Evolutionary conservation across 345 rosid genomes (phyloP).

Genomic region (rapeseed (Brassica napus)): Da-Ae NC_063442.1:11368001-11368500

Average conservation of each 20-base stretch:
- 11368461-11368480: conserved; percentile 54
- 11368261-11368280: conserved; percentile 38
- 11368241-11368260: conserved; percentile 28
- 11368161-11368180: conserved; percentile 22
- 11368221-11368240: background rate
- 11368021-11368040: conserved; percentile 43
- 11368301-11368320: conserved; percentile 21
- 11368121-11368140: conserved; percentile 59
- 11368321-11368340: background rate
- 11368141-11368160: background rate
- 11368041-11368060: conserved; percentile 51
- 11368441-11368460: conserved; percentile 46
- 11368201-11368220: conserved; percentile 15
- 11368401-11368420: conserved; percentile 37
- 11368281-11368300: conserved; percentile 26
- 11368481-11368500: conserved; percentile 58
- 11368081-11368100: conserved; percentile 82
- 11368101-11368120: conserved; percentile 68
- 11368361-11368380: background rate
- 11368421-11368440: conserved; percentile 17
- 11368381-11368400: conserved; percentile 19
- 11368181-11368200: conserved; percentile 27
- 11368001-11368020: conserved; percentile 68
- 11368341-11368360: background rate
- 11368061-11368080: conserved; percentile 71